Conservation (phyloP, 1,284 basidiomycete genomes). For the Phenoliferia sp. region DNA sequence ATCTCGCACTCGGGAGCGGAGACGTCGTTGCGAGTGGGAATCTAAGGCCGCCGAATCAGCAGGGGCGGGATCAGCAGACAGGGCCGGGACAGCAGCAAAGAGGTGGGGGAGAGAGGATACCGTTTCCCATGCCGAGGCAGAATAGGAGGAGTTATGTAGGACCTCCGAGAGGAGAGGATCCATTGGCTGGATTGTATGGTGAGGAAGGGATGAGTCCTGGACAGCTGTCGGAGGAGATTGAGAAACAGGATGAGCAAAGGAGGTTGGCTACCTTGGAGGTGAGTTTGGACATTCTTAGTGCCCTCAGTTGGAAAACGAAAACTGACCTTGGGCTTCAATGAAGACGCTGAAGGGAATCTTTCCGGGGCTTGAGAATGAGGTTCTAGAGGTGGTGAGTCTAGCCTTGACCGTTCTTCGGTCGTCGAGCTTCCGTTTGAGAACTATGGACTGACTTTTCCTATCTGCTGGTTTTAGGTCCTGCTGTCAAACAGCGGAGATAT, state of each 20-base stretch:
- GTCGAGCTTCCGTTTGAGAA: no score
- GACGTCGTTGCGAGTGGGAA: background rate
- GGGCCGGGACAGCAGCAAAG: no score
- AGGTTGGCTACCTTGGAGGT: constrained; percentile 17
- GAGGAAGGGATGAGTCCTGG: constrained; percentile 36
- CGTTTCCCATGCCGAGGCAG: constrained; percentile 37
- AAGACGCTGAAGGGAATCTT: constrained; percentile 81
- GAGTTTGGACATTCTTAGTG: constrained; percentile 1
- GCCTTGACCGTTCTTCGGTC: background rate
- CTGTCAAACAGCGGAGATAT: constrained; percentile 83
- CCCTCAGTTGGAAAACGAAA: no score
- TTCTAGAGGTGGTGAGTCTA: constrained; percentile 61
- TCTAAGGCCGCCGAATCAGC: background rate
- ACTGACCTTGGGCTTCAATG: constrained; percentile 58
- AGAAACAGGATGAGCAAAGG: constrained; percentile 57
- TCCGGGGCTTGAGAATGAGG: constrained; percentile 69
- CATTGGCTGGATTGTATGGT: constrained; percentile 45
- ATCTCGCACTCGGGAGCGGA: constrained; percentile 9
- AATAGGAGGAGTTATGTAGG: constrained; percentile 15
- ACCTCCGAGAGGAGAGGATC: constrained; percentile 26
- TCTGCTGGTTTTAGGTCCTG: constrained; percentile 47
- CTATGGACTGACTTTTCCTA: background rate
- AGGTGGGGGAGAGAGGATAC: no score
- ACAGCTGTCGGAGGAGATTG: constrained; percentile 69
- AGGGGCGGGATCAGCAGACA: no score